A percentile compares a stretch with the other conserved stretches of the same genome.
Evolutionary conservation across 306 rosid species (phyloP).

Genomic region (Vicia sativa): DNA sequence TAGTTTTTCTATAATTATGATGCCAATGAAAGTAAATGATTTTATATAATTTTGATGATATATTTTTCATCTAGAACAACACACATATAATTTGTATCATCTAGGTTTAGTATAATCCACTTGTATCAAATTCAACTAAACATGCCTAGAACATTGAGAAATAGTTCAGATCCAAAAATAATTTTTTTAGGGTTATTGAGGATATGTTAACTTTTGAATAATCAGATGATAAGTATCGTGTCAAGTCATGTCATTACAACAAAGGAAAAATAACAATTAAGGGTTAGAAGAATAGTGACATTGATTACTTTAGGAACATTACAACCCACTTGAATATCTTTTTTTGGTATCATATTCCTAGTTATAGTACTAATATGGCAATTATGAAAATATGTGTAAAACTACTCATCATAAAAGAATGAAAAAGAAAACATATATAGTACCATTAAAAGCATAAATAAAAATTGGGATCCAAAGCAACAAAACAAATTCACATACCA

Average conservation of each 20-base stretch:
- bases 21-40: neutral
- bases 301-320: slow-evolving; percentile 37
- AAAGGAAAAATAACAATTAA: neutral
- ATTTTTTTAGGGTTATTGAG: slow-evolving; percentile 46
- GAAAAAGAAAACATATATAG: slow-evolving; percentile 29
- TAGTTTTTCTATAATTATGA: neutral
- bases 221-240: slow-evolving; percentile 33
- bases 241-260: slow-evolving; percentile 32
- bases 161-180: slow-evolving; percentile 31
- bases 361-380: slow-evolving; percentile 25
- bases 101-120: slow-evolving; percentile 33
- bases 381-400: slow-evolving; percentile 32
- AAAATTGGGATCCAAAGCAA: slow-evolving; percentile 31
- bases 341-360: slow-evolving; percentile 9
- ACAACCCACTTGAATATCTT: slow-evolving; percentile 10
- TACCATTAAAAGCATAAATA: slow-evolving; percentile 32
- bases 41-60: neutral
- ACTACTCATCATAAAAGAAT: slow-evolving; percentile 30
- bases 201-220: slow-evolving; percentile 15
- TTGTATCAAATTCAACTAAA: slow-evolving; percentile 26
- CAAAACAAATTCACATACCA: slow-evolving; percentile 50
- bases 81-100: neutral
- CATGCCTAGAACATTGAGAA: neutral
- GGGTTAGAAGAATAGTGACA: slow-evolving; percentile 13
- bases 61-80: neutral